Evolutionary conservation across 345 rosid species (phyloP).

Genomic region (Clarkia xantiana): DNA sequence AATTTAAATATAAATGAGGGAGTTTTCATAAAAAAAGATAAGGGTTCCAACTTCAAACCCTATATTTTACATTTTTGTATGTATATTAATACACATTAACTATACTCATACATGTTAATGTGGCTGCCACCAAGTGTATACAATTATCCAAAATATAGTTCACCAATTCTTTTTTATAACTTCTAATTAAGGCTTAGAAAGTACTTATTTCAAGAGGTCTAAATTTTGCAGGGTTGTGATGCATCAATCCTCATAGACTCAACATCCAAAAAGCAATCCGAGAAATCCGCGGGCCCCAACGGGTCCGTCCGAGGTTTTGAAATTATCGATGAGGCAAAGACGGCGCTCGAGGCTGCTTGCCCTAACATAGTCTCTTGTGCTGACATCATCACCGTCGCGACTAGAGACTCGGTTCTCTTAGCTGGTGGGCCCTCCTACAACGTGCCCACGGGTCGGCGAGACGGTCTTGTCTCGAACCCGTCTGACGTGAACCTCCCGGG

Average conservation of each 20-base stretch:
- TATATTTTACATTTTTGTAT: too few relatives aligned
- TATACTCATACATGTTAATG: too few relatives aligned
- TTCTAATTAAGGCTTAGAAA: too few relatives aligned
- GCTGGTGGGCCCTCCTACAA: conserved; percentile 41
- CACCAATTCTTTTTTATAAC: too few relatives aligned
- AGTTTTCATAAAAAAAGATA: too few relatives aligned
- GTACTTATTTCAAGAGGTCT: too few relatives aligned
- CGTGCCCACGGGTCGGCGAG: conserved; percentile 50
- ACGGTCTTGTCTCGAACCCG: conserved; percentile 31
- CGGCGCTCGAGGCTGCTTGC: conserved; percentile 63
- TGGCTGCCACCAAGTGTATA: too few relatives aligned
- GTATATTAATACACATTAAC: too few relatives aligned
- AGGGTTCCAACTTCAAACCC: too few relatives aligned
- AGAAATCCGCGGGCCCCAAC: conserved; percentile 50
- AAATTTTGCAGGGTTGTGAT: conserved; percentile 51
- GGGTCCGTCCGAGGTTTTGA: conserved; percentile 66
- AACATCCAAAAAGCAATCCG: conserved; percentile 66
- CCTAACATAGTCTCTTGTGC: conserved; percentile 85
- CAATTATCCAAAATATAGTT: too few relatives aligned
- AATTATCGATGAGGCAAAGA: conserved; percentile 55
- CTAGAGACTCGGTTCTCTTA: conserved; percentile 50
- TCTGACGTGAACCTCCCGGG: conserved; percentile 50
- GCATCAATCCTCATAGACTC: conserved; percentile 74
- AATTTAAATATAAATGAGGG: too few relatives aligned
- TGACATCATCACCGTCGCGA: conserved; percentile 56